Base-by-base conservation (phyloP, 2,329 filamentous ascomycete genomes). In the Biscogniauxia mediterranea region DNA sequence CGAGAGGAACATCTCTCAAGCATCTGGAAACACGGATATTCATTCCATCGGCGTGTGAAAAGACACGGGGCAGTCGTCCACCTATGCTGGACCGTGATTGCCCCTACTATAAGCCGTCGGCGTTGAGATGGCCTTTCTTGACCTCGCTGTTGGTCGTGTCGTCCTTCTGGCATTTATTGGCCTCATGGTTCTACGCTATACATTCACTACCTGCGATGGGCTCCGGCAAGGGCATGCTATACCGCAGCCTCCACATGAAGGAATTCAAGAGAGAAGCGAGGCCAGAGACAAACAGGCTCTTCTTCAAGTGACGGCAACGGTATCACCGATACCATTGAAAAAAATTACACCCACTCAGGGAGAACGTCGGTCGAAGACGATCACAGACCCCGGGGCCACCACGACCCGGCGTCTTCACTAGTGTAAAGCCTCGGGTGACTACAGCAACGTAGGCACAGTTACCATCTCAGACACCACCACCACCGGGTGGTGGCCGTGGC, bases 21-120 rank as follows among this genome's bases (percentile, higher is more conserved):
- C 3, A 42, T 46, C 56, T 64, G 60, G 46, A 62, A 62, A 57
- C 7, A 52, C 50, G 5, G 19, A 52, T 13, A 5, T 52, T 25
- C 2, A 5, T 52, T 25, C 2, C 19, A 7, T 52, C 13, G 50
- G 5, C 50, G 19, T 52, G 15, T 52, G 50, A 19, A 52, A 17
- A 23, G 50, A 21, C 1, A n/a, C 54, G 17, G 54, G 28, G 56
- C 59, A 19, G 55, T 61, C 15, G 62, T 21, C 23, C 54, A 23
- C 56, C 55, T 7, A 46, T 52, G 21, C 42, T 61, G 32, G 60
- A 63, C 42, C 61, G 58, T 21, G 58, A 65, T 38, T 54, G 57
- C 38, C 67, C 65, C 23, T 66, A 69, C 49, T 68, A 69, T 55
- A 66, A 65, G 26, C 67, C 67, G 6, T 66, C 61, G 7, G 64